Evolutionary conservation across 83 land plant species (phyloP).

Genomic region (Larix sibirica): DNA sequence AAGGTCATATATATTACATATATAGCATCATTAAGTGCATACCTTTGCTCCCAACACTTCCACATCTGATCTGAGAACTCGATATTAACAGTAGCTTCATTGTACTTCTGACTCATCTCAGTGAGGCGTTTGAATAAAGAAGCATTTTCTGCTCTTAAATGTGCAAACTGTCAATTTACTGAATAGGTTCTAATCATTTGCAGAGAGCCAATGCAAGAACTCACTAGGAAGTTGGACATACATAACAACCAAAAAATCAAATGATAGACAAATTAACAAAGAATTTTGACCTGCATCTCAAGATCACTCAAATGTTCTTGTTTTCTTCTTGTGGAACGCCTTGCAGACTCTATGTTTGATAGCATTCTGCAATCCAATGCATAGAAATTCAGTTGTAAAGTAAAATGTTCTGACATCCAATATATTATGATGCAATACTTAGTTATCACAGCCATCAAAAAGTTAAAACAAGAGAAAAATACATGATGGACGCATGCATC

Average conservation of each 20-base stretch:
- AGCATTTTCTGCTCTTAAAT: constrained; percentile 85
- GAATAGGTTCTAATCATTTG: constrained; percentile 18
- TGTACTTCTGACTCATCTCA: constrained; percentile 83
- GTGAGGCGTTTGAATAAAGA: constrained; percentile 67
- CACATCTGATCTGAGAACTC: constrained; percentile 86
- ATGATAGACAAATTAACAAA: not conserved
- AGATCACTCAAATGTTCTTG: constrained; percentile 94
- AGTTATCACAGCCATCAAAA: not conserved
- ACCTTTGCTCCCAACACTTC: constrained; percentile 97
- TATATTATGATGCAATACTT: not conserved
- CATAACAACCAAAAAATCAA: not conserved
- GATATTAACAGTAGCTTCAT: constrained; percentile 85
- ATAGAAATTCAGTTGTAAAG: not conserved
- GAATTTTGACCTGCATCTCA: constrained; percentile 70
- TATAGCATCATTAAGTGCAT: not conserved
- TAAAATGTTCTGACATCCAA: not conserved
- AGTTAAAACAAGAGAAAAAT: not conserved
- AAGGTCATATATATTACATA: too few species aligned
- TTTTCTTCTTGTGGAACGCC: constrained; percentile 90
- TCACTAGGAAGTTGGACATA: not conserved
- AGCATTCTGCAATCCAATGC: constrained; percentile 65
- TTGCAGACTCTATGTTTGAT: constrained; percentile 93
- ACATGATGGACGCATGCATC: not conserved
- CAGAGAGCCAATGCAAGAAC: not conserved
- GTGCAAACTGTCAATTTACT: constrained; percentile 61